These are phyloP conservation scores for Xylaria sp. DNA, from an alignment of 2,329 filamentous ascomycete species.

Conservation along the genomic window DNA sequence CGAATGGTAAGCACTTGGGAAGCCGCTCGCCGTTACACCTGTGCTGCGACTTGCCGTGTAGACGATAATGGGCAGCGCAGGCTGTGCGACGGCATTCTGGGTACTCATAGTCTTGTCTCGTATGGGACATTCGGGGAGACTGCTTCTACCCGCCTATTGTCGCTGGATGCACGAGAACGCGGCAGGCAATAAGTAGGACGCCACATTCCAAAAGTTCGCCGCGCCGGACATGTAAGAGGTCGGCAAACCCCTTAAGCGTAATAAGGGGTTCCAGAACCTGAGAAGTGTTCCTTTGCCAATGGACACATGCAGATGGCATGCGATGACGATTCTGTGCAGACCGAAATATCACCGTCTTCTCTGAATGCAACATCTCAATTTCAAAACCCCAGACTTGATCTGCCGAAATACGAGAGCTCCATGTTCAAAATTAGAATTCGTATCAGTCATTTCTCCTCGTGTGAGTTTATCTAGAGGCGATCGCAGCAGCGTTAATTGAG, in stretches of 20 bases:
- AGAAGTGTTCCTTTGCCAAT: conserved; percentile 21
- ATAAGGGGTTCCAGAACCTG: conserved; percentile 22
- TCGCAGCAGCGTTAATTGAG: background rate
- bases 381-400: background rate
- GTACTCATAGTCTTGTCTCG: conserved; percentile 19
- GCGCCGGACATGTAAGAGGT: conserved; percentile 22
- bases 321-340: conserved; percentile 20
- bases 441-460: background rate
- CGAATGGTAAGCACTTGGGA: conserved; percentile 17
- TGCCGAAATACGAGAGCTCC: conserved; percentile 1
- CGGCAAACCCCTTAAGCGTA: conserved; percentile 20
- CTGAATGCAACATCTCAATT: conserved; percentile 2
- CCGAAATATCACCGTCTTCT: conserved; percentile 25
- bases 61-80: conserved; percentile 29
- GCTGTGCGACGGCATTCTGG: conserved; percentile 15
- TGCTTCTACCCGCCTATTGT: conserved; percentile 26
- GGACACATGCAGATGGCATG: conserved; percentile 22
- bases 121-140: conserved; percentile 25
- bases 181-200: conserved; percentile 15
- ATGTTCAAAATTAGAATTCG: background rate
- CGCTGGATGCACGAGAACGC: conserved; percentile 15
- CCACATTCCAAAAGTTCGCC: conserved; percentile 16
- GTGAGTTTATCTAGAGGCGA: background rate
- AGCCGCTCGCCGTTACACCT: conserved; percentile 25
- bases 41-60: conserved; percentile 28